These are phyloP conservation scores for Pleurotus eryngii DNA, from an alignment of 768 basidiomycete genomes.

Conservation along the genomic window DNA sequence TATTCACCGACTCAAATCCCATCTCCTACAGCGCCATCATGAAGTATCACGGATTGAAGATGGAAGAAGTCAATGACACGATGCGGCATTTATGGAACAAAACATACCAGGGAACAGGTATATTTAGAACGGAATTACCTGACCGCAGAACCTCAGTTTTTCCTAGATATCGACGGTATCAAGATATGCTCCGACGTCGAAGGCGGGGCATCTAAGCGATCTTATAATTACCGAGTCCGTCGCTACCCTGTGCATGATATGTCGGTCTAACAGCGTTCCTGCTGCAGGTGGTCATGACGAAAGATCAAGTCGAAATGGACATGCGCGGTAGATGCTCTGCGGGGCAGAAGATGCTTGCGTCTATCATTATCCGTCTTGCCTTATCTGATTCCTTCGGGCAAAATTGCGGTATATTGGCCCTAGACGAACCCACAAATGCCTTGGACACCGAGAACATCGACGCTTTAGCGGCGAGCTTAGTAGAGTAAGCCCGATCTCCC, in stretches of 20 bases:
- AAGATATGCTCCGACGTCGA: constrained; percentile 93
- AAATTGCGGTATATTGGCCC: constrained; percentile 94
- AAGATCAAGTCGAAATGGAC: constrained; percentile 99
- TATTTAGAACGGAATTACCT: background rate
- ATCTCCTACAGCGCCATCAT: constrained; percentile 78
- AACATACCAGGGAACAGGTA: constrained; percentile 97
- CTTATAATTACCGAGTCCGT: constrained; percentile 94
- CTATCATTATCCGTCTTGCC: constrained; percentile 95
- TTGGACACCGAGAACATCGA: constrained; percentile 95
- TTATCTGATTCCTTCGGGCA: constrained; percentile 97
- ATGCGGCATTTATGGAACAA: constrained; percentile 98
- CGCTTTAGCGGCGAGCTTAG: constrained; percentile 85
- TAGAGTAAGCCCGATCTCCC: constrained; percentile 64
- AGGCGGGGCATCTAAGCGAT: constrained; percentile 83
- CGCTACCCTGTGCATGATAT: background rate
- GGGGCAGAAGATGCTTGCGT: constrained; percentile 98
- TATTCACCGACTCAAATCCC: no score
- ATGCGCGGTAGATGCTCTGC: constrained; percentile 99
- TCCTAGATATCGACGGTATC: constrained; percentile 93
- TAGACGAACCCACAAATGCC: constrained; percentile 98
- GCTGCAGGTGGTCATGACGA: constrained; percentile 93
- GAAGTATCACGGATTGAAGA: constrained; percentile 96
- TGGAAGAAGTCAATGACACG: constrained; percentile 99
- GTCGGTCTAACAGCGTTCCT: constrained; percentile 8
- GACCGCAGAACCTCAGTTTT: background rate